phyloP scores from a whole-genome alignment of 306 rosid species.

The Begonia masoniana region DNA sequence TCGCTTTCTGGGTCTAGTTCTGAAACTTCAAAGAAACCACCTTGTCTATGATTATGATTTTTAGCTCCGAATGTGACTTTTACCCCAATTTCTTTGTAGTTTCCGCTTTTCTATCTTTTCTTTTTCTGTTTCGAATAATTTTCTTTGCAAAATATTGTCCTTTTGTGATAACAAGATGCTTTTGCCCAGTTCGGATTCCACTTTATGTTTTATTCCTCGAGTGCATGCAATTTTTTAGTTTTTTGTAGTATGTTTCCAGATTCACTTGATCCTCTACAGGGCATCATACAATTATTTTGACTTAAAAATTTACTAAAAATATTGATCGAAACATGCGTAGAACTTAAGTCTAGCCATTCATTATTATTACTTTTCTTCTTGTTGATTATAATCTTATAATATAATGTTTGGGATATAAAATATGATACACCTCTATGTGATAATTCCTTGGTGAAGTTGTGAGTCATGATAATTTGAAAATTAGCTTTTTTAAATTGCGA shows the following conservation, averaged over 20 bases:
- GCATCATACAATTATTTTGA: no score
- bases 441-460: not conserved
- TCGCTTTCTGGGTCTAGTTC: not conserved
- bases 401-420: no score
- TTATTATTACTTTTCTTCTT: no score
- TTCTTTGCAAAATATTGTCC: constrained; percentile 1
- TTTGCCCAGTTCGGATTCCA: constrained; percentile 1
- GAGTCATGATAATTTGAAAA: not conserved
- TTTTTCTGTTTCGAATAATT: not conserved
- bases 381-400: no score
- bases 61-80: not conserved
- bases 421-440: not conserved
- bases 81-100: not conserved
- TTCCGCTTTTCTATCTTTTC: no score
- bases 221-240: no score
- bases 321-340: no score
- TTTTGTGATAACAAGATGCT: constrained; percentile 4
- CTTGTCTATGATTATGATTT: not conserved
- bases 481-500: not conserved
- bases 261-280: no score
- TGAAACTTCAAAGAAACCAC: not conserved
- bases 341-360: no score
- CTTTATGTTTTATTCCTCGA: no score
- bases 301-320: no score
- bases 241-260: no score